phyloP scores from a whole-genome alignment of 2,329 filamentous ascomycete genomes.

The Boeremia lycopersici region DNA sequence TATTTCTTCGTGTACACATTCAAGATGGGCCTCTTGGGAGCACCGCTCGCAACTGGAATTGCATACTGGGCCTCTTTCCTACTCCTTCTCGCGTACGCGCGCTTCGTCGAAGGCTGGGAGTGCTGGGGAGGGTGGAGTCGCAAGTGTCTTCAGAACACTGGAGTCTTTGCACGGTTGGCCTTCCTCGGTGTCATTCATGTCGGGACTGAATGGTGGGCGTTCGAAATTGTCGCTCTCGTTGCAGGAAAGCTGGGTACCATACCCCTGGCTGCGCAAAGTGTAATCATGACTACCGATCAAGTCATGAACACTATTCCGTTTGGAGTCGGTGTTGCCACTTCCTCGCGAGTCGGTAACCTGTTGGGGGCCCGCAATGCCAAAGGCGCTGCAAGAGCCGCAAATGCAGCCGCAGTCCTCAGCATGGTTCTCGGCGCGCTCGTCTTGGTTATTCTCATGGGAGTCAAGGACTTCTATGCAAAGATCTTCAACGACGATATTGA shows the following conservation, averaged over 20 bases:
- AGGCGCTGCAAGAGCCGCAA: slow-evolving; percentile 74
- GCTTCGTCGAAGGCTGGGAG: slow-evolving; percentile 71
- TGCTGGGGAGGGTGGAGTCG: slow-evolving; percentile 80
- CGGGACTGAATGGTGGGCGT: slow-evolving; percentile 93
- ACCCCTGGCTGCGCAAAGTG: slow-evolving; percentile 79
- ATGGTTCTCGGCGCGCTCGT: slow-evolving; percentile 71
- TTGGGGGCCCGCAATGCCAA: slow-evolving; percentile 70
- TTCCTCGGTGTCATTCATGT: slow-evolving; percentile 80
- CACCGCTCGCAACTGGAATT: slow-evolving; percentile 80
- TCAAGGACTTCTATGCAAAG: slow-evolving; percentile 73
- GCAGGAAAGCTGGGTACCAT: slow-evolving; percentile 80
- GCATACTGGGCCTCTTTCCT: slow-evolving; percentile 86
- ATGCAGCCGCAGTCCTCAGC: slow-evolving; percentile 75
- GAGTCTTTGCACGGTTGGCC: slow-evolving; percentile 75
- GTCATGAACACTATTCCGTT: slow-evolving; percentile 87
- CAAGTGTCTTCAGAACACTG: slow-evolving; percentile 68
- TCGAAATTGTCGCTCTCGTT: slow-evolving; percentile 85
- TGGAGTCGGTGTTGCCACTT: slow-evolving; percentile 81
- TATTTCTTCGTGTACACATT: slow-evolving; percentile 76
- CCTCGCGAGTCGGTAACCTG: slow-evolving; percentile 77
- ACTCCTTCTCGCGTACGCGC: slow-evolving; percentile 74
- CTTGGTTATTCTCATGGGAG: slow-evolving; percentile 70
- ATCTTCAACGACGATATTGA: slow-evolving; percentile 80
- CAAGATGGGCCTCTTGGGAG: slow-evolving; percentile 74
- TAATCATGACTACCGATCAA: slow-evolving; percentile 90